Conservation (phyloP, 176 grass and related monocot genomes). For the Oropetium thomaeum region DNA sequence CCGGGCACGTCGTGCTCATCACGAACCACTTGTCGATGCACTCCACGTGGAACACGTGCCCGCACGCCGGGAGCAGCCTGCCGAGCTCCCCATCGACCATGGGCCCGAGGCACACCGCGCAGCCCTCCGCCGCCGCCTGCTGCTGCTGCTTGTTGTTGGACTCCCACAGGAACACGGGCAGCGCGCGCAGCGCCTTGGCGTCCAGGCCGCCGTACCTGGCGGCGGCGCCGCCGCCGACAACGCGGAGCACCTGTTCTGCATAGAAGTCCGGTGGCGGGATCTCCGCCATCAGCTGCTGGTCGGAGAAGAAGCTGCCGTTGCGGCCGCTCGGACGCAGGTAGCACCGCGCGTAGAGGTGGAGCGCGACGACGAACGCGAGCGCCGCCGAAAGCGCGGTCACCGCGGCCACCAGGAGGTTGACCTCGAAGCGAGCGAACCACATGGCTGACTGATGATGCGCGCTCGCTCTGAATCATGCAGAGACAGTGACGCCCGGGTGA, state of each 20-base stretch:
- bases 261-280: conserved; percentile 1
- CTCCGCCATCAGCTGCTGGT: neutral
- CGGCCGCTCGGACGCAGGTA: neutral
- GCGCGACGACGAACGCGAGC: conserved; percentile 41
- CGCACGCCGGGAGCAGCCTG: conserved; percentile 51
- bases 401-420: conserved; percentile 30
- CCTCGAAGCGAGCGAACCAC: conserved; percentile 12
- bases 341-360: conserved; percentile 50
- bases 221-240: neutral
- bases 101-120: conserved; percentile 51
- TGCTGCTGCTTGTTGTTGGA: too few species aligned
- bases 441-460: neutral
- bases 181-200: conserved; percentile 34
- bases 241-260: neutral
- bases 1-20: conserved; percentile 48
- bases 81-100: conserved; percentile 50
- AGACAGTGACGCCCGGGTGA: neutral
- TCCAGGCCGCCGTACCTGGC: neutral
- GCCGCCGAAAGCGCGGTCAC: conserved; percentile 46
- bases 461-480: neutral
- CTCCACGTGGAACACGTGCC: conserved; percentile 49
- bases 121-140: neutral
- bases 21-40: conserved; percentile 63
- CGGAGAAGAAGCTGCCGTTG: neutral
- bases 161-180: conserved; percentile 45